Conservation (phyloP, 768 basidiomycete species). For the Sarcomyxa edulis region DNA sequence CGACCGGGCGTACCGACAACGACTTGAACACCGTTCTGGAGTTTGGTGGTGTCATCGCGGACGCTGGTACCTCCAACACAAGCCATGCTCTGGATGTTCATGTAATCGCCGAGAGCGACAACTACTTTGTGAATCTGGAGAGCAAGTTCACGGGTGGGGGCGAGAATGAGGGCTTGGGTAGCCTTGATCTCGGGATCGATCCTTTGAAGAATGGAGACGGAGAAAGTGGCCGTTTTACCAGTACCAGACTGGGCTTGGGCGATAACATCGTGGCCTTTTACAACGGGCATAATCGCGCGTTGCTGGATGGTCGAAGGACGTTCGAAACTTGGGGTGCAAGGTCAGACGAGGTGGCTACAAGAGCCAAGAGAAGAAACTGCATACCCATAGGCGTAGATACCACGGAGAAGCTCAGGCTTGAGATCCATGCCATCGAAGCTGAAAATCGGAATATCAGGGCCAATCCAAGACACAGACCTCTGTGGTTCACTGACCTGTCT, state of each 20-base stretch:
- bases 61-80: conserved; percentile 97
- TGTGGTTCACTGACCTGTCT: conserved; percentile 69
- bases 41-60: conserved; percentile 94
- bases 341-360: conserved; percentile 3
- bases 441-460: conserved; percentile 13
- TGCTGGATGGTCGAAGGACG: conserved; percentile 98
- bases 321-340: conserved; percentile 72
- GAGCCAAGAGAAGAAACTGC: conserved; percentile 17
- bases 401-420: conserved; percentile 92
- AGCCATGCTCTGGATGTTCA: conserved; percentile 92
- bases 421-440: conserved; percentile 98
- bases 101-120: conserved; percentile 87
- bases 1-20: conserved; percentile 96
- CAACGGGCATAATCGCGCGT: conserved; percentile 95
- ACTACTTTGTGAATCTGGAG: conserved; percentile 97
- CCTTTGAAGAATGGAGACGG: conserved; percentile 94
- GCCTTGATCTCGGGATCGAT: conserved; percentile 82
- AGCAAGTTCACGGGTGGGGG: conserved; percentile 94
- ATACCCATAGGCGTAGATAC: conserved; percentile 96
- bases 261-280: conserved; percentile 97
- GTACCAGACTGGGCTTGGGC: conserved; percentile 99
- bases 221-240: conserved; percentile 98
- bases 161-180: conserved; percentile 94
- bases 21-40: conserved; percentile 84
- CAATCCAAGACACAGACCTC: background rate